A percentile compares a stretch with the other conserved stretches of the same genome.
These are phyloP conservation scores for Arachnomyces sp. DNA, from an alignment of 2,329 filamentous ascomycete species.

Conservation along the genomic window DNA sequence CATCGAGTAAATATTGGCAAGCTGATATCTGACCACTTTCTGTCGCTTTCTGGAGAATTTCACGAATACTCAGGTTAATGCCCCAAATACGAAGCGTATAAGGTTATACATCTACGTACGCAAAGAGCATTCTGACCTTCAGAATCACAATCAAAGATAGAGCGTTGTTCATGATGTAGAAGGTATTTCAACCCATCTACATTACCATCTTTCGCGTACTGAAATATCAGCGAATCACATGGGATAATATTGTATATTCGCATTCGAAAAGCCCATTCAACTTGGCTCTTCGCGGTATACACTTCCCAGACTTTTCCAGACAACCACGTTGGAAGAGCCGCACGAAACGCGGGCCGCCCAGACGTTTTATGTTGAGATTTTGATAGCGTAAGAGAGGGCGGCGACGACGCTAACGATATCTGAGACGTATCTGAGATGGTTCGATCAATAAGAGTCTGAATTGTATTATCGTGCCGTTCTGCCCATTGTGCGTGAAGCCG, in stretches of 20 bases:
- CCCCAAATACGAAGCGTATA: not conserved
- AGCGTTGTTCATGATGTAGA: not conserved
- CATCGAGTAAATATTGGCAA: constrained; percentile 1
- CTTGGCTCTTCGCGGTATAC: not conserved
- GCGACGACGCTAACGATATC: not conserved
- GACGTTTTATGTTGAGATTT: constrained; percentile 1
- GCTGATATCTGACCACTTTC: not conserved
- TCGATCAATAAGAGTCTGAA: not conserved
- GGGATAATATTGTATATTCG: constrained; percentile 1
- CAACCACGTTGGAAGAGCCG: constrained; percentile 1
- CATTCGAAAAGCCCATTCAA: constrained; percentile 2
- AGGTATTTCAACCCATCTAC: not conserved
- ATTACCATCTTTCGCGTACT: not conserved
- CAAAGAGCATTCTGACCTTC: not conserved
- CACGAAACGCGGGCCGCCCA: not conserved
- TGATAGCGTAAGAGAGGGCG: not conserved
- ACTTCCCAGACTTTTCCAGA: constrained; percentile 1
- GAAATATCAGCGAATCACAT: not conserved
- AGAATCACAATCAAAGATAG: constrained; percentile 1
- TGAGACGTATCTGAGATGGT: not conserved
- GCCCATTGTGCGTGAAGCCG: not conserved
- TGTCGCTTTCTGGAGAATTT: not conserved
- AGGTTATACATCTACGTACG: not conserved
- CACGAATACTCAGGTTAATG: not conserved
- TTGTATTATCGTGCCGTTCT: not conserved